Percentiles rank a stretch among this genome's conserved stretches.
Evolutionary conservation across 1,284 basidiomycete genomes (phyloP).

Genomic region (Laetiporus sulphureus): DNA sequence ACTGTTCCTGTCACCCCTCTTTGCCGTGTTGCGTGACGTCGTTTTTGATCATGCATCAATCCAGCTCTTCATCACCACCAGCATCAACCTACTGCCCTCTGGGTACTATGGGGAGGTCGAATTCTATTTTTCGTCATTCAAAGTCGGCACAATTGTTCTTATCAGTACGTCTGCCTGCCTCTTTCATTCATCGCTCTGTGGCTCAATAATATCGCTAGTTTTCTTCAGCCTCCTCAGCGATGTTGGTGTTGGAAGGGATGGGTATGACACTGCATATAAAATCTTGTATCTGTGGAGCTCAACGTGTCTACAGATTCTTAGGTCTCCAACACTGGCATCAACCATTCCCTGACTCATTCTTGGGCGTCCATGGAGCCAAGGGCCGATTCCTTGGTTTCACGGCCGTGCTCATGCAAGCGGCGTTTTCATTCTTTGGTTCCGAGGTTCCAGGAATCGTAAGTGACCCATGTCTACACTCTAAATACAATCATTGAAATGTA

Average conservation of each 20-base stretch:
- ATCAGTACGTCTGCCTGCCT: conserved; percentile 18
- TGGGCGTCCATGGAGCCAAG: conserved; percentile 22
- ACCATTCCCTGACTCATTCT: conserved; percentile 17
- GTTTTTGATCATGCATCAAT: conserved; percentile 34
- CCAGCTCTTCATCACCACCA: conserved; percentile 71
- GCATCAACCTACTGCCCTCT: conserved; percentile 23
- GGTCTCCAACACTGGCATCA: conserved; percentile 19
- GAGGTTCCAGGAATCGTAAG: conserved; percentile 27
- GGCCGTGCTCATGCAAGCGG: conserved; percentile 35
- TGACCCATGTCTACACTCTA: background rate
- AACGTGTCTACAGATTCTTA: conserved; percentile 9
- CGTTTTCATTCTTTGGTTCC: conserved; percentile 27
- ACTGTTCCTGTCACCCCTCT: too few species aligned
- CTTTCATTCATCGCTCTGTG: background rate
- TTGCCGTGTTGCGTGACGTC: background rate
- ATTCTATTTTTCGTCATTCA: conserved; percentile 32
- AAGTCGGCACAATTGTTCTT: conserved; percentile 30
- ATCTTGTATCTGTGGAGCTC: background rate
- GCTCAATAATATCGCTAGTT: too few species aligned
- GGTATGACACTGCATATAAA: conserved; percentile 8
- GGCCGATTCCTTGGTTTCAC: conserved; percentile 44
- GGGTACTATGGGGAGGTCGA: conserved; percentile 30
- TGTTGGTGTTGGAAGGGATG: conserved; percentile 20
- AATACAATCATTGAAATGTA: background rate
- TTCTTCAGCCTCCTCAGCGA: conserved; percentile 27